Conservation (phyloP, 176 grass and related monocot genomes). For the Carex kokanica region DNA sequence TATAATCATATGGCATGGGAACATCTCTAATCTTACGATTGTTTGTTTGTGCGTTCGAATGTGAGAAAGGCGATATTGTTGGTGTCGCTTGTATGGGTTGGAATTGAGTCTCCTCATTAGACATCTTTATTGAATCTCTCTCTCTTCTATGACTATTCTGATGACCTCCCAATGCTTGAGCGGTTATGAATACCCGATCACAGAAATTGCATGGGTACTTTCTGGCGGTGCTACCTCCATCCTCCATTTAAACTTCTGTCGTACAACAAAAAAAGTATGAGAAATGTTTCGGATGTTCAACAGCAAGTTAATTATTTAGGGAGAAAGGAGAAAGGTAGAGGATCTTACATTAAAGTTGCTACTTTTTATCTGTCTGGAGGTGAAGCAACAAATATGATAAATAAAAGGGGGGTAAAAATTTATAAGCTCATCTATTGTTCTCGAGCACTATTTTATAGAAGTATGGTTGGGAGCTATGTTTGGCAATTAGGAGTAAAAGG, state of each 20-base stretch:
- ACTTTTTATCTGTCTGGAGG: background rate
- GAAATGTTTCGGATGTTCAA: background rate
- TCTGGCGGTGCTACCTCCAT: background rate
- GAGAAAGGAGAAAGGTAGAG: background rate
- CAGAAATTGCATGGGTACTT: slow-evolving; percentile 31
- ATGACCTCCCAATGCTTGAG: slow-evolving; percentile 33
- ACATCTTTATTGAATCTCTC: slow-evolving; percentile 1
- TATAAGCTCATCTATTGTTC: background rate
- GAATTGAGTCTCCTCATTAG: background rate
- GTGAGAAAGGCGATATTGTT: background rate
- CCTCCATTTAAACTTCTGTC: background rate
- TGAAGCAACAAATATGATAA: background rate
- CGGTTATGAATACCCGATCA: slow-evolving; percentile 19
- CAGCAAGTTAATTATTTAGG: background rate
- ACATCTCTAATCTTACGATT: background rate
- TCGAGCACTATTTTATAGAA: background rate
- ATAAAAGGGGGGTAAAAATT: background rate
- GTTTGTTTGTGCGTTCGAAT: background rate
- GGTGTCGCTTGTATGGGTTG: background rate
- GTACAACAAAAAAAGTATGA: background rate
- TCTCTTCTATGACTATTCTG: slow-evolving; percentile 30
- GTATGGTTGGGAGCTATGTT: background rate
- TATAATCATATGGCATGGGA: background rate
- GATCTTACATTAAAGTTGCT: background rate
- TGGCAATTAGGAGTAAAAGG: background rate